Conservation (phyloP, 192 early-diverging fungal genomes). For the Gryganskiella cystojenkinii region DNA sequence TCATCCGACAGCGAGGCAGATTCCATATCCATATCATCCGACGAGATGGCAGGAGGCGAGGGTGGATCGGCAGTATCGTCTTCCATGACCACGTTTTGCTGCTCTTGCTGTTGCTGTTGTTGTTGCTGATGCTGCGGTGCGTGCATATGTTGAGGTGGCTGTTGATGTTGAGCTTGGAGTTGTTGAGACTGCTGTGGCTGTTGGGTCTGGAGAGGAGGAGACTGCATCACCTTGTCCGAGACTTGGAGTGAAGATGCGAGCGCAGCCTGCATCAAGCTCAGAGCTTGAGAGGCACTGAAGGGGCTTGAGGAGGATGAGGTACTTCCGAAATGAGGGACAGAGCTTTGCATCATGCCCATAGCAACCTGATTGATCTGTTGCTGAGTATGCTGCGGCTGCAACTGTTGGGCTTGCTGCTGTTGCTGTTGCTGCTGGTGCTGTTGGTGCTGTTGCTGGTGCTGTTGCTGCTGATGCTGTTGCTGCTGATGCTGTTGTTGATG, state of each 20-base stretch:
- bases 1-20: conserved; percentile 22
- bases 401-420: not conserved
- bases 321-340: conserved; percentile 12
- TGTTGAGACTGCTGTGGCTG: not conserved
- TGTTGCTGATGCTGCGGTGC: conserved; percentile 9
- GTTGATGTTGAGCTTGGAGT: not conserved
- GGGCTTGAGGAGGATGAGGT: not conserved
- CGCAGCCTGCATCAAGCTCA: conserved; percentile 39
- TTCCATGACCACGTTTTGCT: conserved; percentile 3
- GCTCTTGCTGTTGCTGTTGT: not conserved
- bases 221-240: not conserved
- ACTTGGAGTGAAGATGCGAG: conserved; percentile 22
- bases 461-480: conserved; percentile 1
- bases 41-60: conserved; percentile 22
- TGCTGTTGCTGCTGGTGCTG: conserved; percentile 8
- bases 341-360: not conserved
- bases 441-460: not conserved
- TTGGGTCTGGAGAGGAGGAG: not conserved
- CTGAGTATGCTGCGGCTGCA: conserved; percentile 13
- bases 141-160: not conserved
- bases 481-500: conserved; percentile 7
- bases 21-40: conserved; percentile 53
- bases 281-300: conserved; percentile 16
- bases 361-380: conserved; percentile 2
- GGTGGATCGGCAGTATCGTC: conserved; percentile 12